These are phyloP conservation scores for Chaetomium cochliodes DNA, from an alignment of 495 filamentous ascomycete genomes.

Conservation along the genomic window DNA sequence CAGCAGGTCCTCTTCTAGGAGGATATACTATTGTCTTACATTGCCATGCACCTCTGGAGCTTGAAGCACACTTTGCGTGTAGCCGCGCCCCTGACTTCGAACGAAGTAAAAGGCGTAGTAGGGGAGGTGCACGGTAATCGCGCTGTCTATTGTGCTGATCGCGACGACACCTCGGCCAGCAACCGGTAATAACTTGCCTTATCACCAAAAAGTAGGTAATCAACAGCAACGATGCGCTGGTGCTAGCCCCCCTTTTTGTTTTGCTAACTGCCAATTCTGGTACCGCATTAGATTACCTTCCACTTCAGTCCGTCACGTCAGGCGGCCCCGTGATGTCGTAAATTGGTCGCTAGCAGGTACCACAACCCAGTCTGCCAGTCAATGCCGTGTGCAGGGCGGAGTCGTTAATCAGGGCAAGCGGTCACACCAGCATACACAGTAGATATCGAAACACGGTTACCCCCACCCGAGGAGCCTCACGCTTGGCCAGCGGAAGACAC, in stretches of 20 bases:
- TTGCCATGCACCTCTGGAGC: no score
- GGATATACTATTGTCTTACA: no score
- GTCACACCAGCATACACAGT: background rate
- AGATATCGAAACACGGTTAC: background rate
- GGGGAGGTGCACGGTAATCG: no score
- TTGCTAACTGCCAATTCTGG: background rate
- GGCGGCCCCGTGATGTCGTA: conserved; percentile 3
- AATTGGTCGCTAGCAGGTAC: background rate
- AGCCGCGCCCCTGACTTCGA: no score
- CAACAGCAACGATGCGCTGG: background rate
- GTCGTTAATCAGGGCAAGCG: background rate
- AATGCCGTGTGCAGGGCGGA: background rate
- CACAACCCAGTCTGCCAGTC: background rate
- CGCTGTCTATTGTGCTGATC: no score
- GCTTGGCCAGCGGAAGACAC: background rate
- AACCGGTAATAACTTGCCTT: no score
- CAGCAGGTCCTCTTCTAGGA: no score
- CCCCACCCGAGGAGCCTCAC: conserved; percentile 1
- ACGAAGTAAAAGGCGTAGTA: no score
- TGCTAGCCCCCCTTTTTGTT: background rate
- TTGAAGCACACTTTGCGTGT: no score
- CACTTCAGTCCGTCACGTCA: background rate
- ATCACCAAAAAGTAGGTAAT: background rate
- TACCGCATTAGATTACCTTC: background rate
- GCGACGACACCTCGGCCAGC: no score